A percentile compares a stretch with the other conserved stretches of the same genome.
phyloP scores from a whole-genome alignment of 2,329 filamentous ascomycete genomes.

The Taxawa tesnikishii region DNA sequence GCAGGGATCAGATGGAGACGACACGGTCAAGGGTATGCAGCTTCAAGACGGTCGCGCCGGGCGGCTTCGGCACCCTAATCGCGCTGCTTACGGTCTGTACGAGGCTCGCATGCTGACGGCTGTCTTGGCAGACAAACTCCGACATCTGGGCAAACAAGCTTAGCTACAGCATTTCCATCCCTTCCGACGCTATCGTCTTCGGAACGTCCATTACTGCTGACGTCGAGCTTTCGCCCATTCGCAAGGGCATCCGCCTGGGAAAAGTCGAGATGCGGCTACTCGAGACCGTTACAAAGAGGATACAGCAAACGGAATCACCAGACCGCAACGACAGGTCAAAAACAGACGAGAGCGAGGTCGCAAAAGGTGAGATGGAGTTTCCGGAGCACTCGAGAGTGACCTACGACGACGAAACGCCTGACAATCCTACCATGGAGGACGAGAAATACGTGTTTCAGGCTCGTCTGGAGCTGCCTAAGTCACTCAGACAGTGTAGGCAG shows the following conservation, averaged over 20 bases:
- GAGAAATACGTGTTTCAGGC: slow-evolving; percentile 49
- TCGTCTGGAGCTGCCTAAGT: slow-evolving; percentile 61
- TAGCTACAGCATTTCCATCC: slow-evolving; percentile 86
- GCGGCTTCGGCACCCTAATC: too few relatives aligned
- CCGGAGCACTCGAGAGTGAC: slow-evolving; percentile 21
- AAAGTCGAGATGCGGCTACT: slow-evolving; percentile 68
- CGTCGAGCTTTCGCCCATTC: slow-evolving; percentile 73
- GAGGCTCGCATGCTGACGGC: too few relatives aligned
- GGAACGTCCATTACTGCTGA: slow-evolving; percentile 76
- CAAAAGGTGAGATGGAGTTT: slow-evolving; percentile 24
- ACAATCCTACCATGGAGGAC: slow-evolving; percentile 30
- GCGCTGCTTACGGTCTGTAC: too few relatives aligned
- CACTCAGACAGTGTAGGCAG: slow-evolving; percentile 71
- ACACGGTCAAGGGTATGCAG: slow-evolving; percentile 23
- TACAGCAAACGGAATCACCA: slow-evolving; percentile 20
- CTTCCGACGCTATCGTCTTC: slow-evolving; percentile 88
- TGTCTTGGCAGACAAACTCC: slow-evolving; percentile 58
- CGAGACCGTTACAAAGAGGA: slow-evolving; percentile 52
- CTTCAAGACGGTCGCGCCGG: background rate
- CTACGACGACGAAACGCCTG: slow-evolving; percentile 24
- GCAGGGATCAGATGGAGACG: slow-evolving; percentile 57
- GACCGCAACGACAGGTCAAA: slow-evolving; percentile 20
- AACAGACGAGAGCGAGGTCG: slow-evolving; percentile 23
- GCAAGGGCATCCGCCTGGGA: slow-evolving; percentile 82
- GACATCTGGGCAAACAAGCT: slow-evolving; percentile 98